Base-by-base conservation (phyloP, 1,139 yeast genomes). In the Saccharomyces hybrid region DNA sequence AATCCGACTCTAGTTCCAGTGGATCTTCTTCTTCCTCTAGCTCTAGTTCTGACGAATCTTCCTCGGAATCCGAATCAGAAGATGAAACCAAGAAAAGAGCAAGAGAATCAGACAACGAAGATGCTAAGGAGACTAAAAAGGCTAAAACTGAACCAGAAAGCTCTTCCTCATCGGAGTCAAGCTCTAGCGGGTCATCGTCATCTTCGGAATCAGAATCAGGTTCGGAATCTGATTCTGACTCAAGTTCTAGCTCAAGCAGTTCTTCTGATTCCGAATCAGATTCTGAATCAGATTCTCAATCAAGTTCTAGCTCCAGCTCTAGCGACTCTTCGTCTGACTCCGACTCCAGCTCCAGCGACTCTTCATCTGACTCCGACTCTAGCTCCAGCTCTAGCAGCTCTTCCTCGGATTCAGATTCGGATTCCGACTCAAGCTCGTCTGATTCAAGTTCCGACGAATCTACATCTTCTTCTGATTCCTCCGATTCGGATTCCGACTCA, bases 211-310 rank as follows among this genome's bases (percentile, higher is more conserved):
- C 25, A 9, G 31, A 28, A 28, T 7, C 55, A 14, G 52, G 38
- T 26, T 55, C 59, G 4, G 61, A 55, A 38, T 62, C 56, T 26
- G 41, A 41, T 23, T 67, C 73, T 26, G 64, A 58, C 47, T 65
- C 73, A 25, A 54, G 60, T 28, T 47, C 55, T 13, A 38, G 53
- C 48, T 55, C 55, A n/a, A 59, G 61, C 32, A 47, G 51, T 31
- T 50, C 54, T 6, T 50, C 57, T n/a, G 27, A 38, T 23, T 51
- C 56, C 13, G 38, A 50, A 31, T 54, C 60, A 11, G 50, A 53
- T 34, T 54, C 58, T 11, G 52, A 54, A 27, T 52, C 57, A 3
- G 32, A 48, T 44, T 55, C 58, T 8, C 6, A 31, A 49, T 59
- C 65, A 8, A 56, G 57, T 49, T 51, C 54, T 29, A 48, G 52